Evolutionary conservation across 2,329 filamentous ascomycete genomes (phyloP), one percentile per base, ranked within the genome.

Genomic region (Cucurbitaria berberidis): DNA sequence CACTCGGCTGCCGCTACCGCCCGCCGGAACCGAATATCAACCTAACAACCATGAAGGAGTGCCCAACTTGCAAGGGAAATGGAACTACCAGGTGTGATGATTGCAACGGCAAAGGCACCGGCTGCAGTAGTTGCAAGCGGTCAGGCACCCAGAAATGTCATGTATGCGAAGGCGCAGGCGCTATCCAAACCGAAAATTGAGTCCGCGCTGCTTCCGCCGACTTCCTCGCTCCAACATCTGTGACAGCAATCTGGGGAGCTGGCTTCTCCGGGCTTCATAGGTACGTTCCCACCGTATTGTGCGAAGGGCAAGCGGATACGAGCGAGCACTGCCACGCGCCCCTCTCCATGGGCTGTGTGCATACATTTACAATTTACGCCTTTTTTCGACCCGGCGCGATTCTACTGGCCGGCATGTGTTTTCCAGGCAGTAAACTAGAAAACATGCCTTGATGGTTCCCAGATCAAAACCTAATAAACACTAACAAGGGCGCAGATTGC

Each of bases 151-250:
- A 62, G 34, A 70, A 64, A 36, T 73, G 70, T 53, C 59, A 66
- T 50, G 59, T 69, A 19, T 73, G 70, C 51, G 70, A 73, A 47
- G 70, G 70, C 59, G 55, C 67, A 43, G 70, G 70, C 48, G 65
- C 62, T 34, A 73, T 73, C 43, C 62, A 72, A 44, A 64, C 66
- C 35, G 66, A 72, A 24, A 52, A 59, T 51, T 70, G 55, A 66
- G 27, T 8, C 56, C 53, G 36, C 45, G 41, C n/a, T 15, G 16
- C 41, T 40, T 43, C 47, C 49, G 34, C 21, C 26, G 43, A 6
- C 35, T 38, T 34, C 43, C 40, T 51, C 44, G 45, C 39, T 41
- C 38, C 44, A 44, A n/a, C 45, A 46, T 35, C 48, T 32, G 45
- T 49, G 48, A 44, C 51, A 57, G 43, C 47, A 48, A 47, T 48